Base-by-base conservation (phyloP, 345 rosid genomes). In the Ceriops tagal region DNA sequence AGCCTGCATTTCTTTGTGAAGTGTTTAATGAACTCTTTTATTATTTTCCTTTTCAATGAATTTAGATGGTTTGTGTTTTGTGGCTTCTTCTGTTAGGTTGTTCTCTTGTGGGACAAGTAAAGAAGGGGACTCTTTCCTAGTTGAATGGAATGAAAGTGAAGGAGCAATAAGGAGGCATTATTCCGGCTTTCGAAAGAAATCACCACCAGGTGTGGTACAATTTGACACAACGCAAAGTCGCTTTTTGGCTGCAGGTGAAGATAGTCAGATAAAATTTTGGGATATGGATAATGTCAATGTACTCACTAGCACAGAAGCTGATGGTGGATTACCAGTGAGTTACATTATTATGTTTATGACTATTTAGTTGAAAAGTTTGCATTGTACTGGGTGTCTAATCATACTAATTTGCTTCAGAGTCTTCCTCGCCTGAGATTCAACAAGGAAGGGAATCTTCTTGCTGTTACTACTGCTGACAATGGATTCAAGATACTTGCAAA, bases 61-160 rank as follows among this genome's bases (percentile, higher is more conserved):
- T 58, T 27, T 26, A 53, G 4, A 10, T 43, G 3, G 18, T 43
- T 67, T 52, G 22, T 47, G 19, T 1, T 43, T 63, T 69, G 47
- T 67, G 58, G 18, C 69, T 65, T 27, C 43, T 77, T 57, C 26
- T 64, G 75, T 68, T 80, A 92, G 98, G 81, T 77, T 92, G 75
- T 92, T 92, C 75, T 92, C 97, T 72, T 92, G 93, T 72, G 97
- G 97, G 70, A 86, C 91, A 66, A 93, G 97, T 77, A 89, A 89
- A 83, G 98, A 91, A 4, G 97, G 98, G 63, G 93, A 87, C 6
- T 83, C 89, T 52, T 82, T 30, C 81, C 83, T 93, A 26, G 97
- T 93, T 75, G 98, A 93, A 76, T 91, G 96, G 98, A 91, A 91
- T 74, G 96, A 89, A 78, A 91, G 96, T 71, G 96, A 93, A 83